These are phyloP conservation scores for Suillus spraguei DNA, from an alignment of 768 basidiomycete species.

Conservation along the genomic window DNA sequence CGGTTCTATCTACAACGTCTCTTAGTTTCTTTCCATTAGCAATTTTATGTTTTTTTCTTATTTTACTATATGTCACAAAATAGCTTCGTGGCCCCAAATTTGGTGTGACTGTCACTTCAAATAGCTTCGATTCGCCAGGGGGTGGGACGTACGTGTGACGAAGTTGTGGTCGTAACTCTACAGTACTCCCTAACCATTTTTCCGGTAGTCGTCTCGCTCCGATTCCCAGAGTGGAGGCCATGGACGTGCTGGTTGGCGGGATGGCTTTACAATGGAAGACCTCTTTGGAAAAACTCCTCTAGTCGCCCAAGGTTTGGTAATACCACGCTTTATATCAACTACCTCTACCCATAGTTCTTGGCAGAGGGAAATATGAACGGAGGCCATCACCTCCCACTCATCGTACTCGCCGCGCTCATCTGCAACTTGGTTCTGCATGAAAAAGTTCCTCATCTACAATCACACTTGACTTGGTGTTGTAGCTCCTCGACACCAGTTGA, in stretches of 20 bases:
- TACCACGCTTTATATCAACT: conserved; percentile 80
- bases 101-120: no score
- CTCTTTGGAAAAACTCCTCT: conserved; percentile 46
- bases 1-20: no score
- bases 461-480: conserved; percentile 25
- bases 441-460: conserved; percentile 34
- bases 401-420: conserved; percentile 17
- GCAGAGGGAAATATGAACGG: conserved; percentile 42
- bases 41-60: no score
- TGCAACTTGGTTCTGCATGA: conserved; percentile 26
- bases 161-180: no score
- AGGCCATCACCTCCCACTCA: conserved; percentile 15
- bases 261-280: conserved; percentile 61
- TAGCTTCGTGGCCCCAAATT: no score
- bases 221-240: conserved; percentile 76
- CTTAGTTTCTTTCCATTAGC: no score
- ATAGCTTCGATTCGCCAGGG: no score
- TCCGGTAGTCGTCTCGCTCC: conserved; percentile 77
- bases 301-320: conserved; percentile 57
- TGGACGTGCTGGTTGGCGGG: conserved; percentile 88
- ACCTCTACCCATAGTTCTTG: conserved; percentile 78
- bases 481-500: conserved; percentile 11
- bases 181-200: no score
- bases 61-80: no score
- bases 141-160: no score